These are phyloP conservation scores for Cnidoscolus chayamansa DNA, from an alignment of 441 rosid genomes.

Conservation along the genomic window DNA sequence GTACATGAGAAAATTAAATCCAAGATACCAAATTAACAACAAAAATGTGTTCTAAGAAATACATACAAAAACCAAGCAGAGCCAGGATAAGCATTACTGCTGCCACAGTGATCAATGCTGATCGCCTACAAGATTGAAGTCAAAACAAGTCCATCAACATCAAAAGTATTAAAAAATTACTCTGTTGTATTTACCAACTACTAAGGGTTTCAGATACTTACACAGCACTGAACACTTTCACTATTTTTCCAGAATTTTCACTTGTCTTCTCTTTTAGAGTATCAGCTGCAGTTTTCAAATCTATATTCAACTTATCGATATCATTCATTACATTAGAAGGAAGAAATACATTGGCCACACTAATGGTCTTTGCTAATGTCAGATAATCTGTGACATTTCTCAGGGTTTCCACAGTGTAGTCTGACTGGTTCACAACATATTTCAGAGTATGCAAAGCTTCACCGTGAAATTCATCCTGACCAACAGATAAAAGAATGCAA, in stretches of 20 bases:
- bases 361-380: conserved; percentile 83
- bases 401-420: conserved; percentile 77
- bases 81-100: conserved; percentile 79
- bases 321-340: conserved; percentile 62
- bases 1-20: conserved; percentile 11
- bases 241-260: conserved; percentile 67
- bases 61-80: conserved; percentile 79
- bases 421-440: conserved; percentile 86
- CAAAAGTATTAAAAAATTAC: conserved; percentile 8
- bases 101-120: conserved; percentile 69
- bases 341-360: conserved; percentile 69
- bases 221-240: conserved; percentile 62
- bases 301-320: conserved; percentile 67
- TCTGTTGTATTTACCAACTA: not conserved
- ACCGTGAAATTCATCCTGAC: conserved; percentile 72
- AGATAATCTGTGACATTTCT: conserved; percentile 81
- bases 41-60: not conserved
- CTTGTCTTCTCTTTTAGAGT: conserved; percentile 62
- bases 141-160: conserved; percentile 11
- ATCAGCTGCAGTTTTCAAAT: conserved; percentile 71
- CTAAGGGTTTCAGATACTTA: conserved; percentile 36
- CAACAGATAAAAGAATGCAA: conserved; percentile 82
- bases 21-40: not conserved
- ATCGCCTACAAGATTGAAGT: conserved; percentile 52
- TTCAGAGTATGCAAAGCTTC: conserved; percentile 71